These are phyloP conservation scores for Colletotrichum shisoi DNA, from an alignment of 2,329 filamentous ascomycete genomes.

Conservation along the genomic window DNA sequence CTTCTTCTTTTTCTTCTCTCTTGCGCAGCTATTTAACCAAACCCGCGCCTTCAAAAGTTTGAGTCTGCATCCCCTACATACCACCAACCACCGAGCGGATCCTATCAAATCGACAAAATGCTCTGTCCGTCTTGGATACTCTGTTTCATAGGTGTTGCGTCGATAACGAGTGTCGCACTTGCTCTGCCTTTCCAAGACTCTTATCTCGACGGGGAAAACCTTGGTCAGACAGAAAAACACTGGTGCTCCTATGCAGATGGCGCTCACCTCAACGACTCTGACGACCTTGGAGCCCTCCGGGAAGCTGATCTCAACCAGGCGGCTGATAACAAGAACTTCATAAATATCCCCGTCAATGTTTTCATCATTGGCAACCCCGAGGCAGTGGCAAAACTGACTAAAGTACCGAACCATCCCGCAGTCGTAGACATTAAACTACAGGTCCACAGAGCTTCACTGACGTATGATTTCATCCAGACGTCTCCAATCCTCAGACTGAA, in stretches of 20 bases:
- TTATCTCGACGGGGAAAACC: background rate
- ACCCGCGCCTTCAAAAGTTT: background rate
- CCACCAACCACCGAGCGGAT: background rate
- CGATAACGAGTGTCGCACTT: background rate
- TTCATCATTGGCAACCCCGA: background rate
- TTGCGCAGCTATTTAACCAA: background rate
- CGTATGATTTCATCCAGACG: background rate
- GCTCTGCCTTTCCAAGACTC: background rate
- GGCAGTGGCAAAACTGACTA: background rate
- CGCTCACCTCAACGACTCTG: background rate
- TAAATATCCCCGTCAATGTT: constrained; percentile 11
- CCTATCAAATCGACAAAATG: background rate
- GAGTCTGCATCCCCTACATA: background rate
- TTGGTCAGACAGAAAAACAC: background rate
- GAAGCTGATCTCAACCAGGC: background rate
- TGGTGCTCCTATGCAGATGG: background rate
- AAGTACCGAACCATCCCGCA: background rate
- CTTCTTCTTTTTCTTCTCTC: background rate
- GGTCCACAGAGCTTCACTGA: background rate
- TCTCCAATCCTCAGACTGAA: background rate
- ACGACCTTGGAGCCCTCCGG: background rate
- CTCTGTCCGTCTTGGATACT: background rate
- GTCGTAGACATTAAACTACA: background rate
- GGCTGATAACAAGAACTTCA: background rate
- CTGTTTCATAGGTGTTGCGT: background rate